Base-by-base conservation (phyloP, 768 basidiomycete species). In the Pisolithus tinctorius region DNA sequence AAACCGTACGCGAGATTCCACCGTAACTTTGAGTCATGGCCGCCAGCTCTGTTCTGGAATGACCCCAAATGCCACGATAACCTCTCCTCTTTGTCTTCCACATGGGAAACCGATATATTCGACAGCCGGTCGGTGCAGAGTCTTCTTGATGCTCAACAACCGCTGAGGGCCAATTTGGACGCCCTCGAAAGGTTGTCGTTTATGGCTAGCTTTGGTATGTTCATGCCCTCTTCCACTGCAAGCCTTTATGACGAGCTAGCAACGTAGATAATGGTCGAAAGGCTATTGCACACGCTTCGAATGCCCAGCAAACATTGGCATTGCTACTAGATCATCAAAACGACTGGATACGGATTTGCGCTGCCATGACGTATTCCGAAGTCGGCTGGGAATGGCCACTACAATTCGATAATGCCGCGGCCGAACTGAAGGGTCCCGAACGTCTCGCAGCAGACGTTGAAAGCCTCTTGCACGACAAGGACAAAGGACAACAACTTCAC, bases 101-200 rank as follows among this genome's bases (percentile, higher is more conserved):
- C 54, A 14, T 68, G 66, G 65, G 65, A 67, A 39, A 66, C 57
- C 39, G 65, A 66, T n/a, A 56, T 66, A 16, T 64, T 66, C 11
- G 65, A 66, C 25, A 47, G 49, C 25, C 11, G 50, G 8, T 62
- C 61, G 4, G 38, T 64, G 31, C 47, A 31, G 25, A 53, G 43
- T 11, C 51, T 60, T 4, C 55, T 67, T 1, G 50, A 55, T 8
- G 51, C 47, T 48, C 64, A 67, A 17, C 31, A 25, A 30, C 52
- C 40, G 53, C 34, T 3, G 20, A 46, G 46, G 0, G 52, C 57
- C 3, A 58, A 57, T 34, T 27, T 62, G 38, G 60, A 67, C 1
- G 49, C 45, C 1, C 47, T 68, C 4, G 64, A 68, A 20, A 62
- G 61, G 13, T 49, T 67, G 8, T 58, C 64, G 2, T 64, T 68